phyloP scores from a whole-genome alignment of 257 asterid genomes.

The Anisodus acutangulus region DNA sequence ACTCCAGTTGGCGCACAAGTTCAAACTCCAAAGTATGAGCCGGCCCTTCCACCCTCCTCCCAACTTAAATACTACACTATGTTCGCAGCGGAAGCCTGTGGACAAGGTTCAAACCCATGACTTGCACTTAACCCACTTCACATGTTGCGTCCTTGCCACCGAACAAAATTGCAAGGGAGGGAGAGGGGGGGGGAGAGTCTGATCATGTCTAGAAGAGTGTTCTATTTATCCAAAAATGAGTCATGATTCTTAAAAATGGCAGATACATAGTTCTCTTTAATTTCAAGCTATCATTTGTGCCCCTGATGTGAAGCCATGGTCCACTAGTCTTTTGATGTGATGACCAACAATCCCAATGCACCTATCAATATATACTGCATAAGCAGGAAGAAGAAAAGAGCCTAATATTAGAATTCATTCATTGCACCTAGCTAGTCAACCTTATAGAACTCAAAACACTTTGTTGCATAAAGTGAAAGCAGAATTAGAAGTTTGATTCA shows the following conservation, averaged over 20 bases:
- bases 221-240: constrained; percentile 21
- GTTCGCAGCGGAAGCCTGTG: no score
- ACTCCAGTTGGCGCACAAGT: no score
- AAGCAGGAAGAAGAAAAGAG: constrained; percentile 15
- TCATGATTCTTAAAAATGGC: constrained; percentile 3
- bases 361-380: constrained; percentile 92
- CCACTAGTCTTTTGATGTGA: constrained; percentile 83
- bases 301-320: not conserved
- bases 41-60: no score
- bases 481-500: not conserved
- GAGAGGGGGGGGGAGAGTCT: not conserved
- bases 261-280: constrained; percentile 19
- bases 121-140: no score
- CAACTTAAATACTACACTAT: no score
- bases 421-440: not conserved
- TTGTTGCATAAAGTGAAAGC: not conserved
- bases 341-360: constrained; percentile 87
- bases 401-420: constrained; percentile 1
- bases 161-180: not conserved
- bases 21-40: no score
- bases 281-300: not conserved
- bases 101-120: no score
- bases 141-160: not conserved
- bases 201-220: constrained; percentile 26
- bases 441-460: not conserved